These are phyloP conservation scores for Lasiosphaeria miniovina DNA, from an alignment of 495 filamentous ascomycete species.

Conservation along the genomic window DNA sequence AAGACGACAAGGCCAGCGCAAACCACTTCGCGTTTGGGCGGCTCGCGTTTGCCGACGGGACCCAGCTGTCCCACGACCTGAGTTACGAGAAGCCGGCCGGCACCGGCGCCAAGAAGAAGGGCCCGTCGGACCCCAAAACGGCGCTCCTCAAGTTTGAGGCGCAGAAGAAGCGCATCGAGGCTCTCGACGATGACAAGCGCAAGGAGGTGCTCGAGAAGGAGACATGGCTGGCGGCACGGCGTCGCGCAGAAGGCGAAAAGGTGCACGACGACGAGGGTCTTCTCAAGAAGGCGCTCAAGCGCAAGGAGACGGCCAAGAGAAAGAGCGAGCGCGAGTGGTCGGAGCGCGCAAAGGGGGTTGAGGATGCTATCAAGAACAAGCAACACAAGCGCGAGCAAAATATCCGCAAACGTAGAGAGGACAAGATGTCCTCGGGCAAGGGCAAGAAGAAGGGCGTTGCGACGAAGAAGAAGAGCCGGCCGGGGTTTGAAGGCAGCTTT, in stretches of 20 bases:
- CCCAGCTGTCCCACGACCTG: conserved; percentile 66
- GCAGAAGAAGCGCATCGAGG: conserved; percentile 65
- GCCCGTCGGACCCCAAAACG: conserved; percentile 75
- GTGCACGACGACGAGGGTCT: conserved; percentile 84
- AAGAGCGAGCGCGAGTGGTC: conserved; percentile 90
- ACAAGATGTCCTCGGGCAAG: conserved; percentile 56
- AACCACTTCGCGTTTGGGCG: conserved; percentile 83
- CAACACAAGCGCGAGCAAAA: conserved; percentile 90
- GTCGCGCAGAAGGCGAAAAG: conserved; percentile 84
- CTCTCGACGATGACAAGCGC: conserved; percentile 71
- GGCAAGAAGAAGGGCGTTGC: conserved; percentile 61
- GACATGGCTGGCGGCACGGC: conserved; percentile 85
- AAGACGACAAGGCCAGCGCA: conserved; percentile 39
- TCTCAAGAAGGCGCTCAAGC: conserved; percentile 91
- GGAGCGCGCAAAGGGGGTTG: conserved; percentile 72
- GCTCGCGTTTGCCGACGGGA: conserved; percentile 81
- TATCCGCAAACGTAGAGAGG: conserved; percentile 76
- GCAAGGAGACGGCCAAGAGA: conserved; percentile 83
- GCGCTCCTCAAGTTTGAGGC: conserved; percentile 67
- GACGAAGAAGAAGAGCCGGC: conserved; percentile 57
- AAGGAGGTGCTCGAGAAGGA: conserved; percentile 90
- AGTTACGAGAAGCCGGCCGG: conserved; percentile 48
- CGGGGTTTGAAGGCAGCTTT: conserved; percentile 88
- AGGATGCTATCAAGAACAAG: conserved; percentile 69
- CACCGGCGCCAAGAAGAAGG: conserved; percentile 61